Conservation (phyloP, 2,329 filamentous ascomycete species). For the Emmonsia crescens region DNA sequence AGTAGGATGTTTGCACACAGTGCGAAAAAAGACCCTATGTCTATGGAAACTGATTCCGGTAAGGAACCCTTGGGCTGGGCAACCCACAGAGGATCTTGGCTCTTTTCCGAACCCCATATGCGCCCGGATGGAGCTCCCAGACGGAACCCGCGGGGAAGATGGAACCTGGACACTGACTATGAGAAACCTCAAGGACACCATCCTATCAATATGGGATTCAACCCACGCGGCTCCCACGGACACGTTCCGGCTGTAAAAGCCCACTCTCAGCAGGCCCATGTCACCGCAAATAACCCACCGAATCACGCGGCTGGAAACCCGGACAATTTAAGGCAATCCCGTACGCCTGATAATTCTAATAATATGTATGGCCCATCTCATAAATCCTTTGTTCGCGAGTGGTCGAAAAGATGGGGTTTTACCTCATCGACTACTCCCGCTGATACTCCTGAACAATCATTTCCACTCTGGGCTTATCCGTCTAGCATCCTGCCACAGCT, state of each 20-base stretch:
- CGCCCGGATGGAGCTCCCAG: conserved; percentile 5
- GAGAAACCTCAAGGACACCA: conserved; percentile 22
- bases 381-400: conserved; percentile 9
- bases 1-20: conserved; percentile 24
- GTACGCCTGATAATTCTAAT: conserved; percentile 3
- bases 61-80: conserved; percentile 18
- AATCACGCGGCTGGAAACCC: background rate
- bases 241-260: background rate
- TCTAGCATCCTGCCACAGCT: conserved; percentile 17
- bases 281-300: background rate
- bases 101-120: conserved; percentile 13
- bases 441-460: conserved; percentile 10
- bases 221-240: background rate
- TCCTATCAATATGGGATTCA: conserved; percentile 15
- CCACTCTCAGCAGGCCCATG: background rate
- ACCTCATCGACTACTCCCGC: conserved; percentile 2
- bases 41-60: conserved; percentile 21
- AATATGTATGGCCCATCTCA: conserved; percentile 14
- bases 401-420: conserved; percentile 14
- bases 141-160: conserved; percentile 8
- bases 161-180: conserved; percentile 20
- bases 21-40: conserved; percentile 20
- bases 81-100: conserved; percentile 11
- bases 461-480: conserved; percentile 19
- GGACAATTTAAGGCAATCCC: background rate